A percentile compares a stretch with the other conserved stretches of the same genome.
Evolutionary conservation across 768 basidiomycete species (phyloP).

Genomic region (Floccularia luteovirens): DNA sequence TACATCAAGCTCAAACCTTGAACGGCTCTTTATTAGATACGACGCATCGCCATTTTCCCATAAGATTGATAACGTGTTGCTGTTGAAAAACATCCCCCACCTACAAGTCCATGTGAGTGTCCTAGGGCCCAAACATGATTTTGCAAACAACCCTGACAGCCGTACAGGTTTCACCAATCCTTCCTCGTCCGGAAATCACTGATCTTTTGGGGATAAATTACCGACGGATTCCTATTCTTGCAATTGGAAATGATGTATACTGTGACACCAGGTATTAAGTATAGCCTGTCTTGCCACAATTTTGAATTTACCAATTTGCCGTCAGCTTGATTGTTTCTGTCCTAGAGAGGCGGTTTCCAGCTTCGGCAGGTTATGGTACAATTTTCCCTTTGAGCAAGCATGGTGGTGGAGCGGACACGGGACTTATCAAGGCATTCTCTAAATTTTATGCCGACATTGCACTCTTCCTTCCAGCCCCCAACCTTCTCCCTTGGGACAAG

Average conservation of each 20-base stretch:
- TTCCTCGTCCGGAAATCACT: constrained; percentile 51
- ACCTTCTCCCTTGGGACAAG: constrained; percentile 39
- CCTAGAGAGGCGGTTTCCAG: constrained; percentile 49
- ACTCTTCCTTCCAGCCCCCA: constrained; percentile 32
- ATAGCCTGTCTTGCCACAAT: background rate
- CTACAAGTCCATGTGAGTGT: constrained; percentile 38
- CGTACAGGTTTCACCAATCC: constrained; percentile 35
- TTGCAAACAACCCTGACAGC: background rate
- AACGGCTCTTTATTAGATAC: constrained; percentile 30
- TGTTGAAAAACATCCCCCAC: constrained; percentile 42
- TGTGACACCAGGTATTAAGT: constrained; percentile 40
- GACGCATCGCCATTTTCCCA: constrained; percentile 41
- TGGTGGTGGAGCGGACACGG: constrained; percentile 32
- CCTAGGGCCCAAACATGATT: background rate
- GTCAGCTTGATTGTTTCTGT: constrained; percentile 37
- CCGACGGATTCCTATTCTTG: constrained; percentile 51
- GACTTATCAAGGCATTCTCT: constrained; percentile 38
- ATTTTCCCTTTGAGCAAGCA: constrained; percentile 39
- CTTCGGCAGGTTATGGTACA: constrained; percentile 35
- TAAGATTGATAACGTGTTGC: constrained; percentile 44
- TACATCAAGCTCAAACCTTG: background rate
- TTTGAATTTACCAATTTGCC: background rate
- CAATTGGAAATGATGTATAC: constrained; percentile 55
- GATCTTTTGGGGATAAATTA: constrained; percentile 44
- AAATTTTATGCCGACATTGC: constrained; percentile 36